Evolutionary conservation across 2,329 filamentous ascomycete species (phyloP), one percentile per base, ranked within the genome.

Genomic region (Scedosporium dehoogii): DNA sequence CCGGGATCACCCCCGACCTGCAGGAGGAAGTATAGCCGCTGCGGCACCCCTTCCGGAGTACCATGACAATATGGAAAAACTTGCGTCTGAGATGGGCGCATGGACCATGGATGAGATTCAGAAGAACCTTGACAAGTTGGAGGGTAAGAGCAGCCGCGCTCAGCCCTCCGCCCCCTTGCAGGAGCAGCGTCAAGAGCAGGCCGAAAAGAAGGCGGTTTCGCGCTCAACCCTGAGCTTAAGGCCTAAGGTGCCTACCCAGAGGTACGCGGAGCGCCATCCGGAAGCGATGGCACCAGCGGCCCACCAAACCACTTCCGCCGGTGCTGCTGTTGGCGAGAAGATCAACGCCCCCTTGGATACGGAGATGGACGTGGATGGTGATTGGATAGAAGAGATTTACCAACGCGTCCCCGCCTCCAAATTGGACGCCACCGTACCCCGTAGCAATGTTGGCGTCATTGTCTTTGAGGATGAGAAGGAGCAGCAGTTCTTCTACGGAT

Each of bases 351-450:
- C 76, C 27, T 76, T 75, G 18, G 80, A 81, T 14, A 73, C 73
- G 21, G 73, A 68, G 1, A 71, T 73, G 16, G 66, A 66, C 7
- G 73, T 80, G 63, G 82, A 83, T 18, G 78, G 78, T 3, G 84
- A 87, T 60, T 88, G 86, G 73, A 76, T 88, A 29, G 81, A 85
- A 53, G 85, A 87, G 64, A 86, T 85, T 48, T 88, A 88, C 67
- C 77, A 86, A 60, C 84, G 85, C 42, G 78, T 87, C 18, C 82
- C 84, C 1, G 81, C 77, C 2, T 77, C 79, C 63, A 76, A 75
- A 27, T 73, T 85, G 63, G 75, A 76, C 16, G 70, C 77, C 9
- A 73, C 79, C 14, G 76, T 83, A 3, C 72, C 74, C 6, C 76
- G 79, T 0, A 76, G 81, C 27, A 80, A 79, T 56, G 77, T 87